Base-by-base conservation (phyloP, 352 stramenopile species). In the Pythium aphanidermatum region DNA sequence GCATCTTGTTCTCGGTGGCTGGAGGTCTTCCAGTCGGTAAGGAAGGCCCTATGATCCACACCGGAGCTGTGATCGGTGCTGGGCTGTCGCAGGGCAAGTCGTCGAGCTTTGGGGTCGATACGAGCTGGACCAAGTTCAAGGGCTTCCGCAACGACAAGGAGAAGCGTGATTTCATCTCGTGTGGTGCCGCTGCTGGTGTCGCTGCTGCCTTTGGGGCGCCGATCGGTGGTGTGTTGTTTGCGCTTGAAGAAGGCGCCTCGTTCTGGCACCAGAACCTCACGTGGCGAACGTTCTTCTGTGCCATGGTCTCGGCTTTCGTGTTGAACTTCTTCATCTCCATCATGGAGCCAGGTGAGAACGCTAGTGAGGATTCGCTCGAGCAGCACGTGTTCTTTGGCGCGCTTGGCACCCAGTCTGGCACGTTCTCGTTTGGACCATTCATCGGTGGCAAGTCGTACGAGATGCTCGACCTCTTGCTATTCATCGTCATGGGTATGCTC, bases 261-360 rank as follows among this genome's bases (percentile, higher is more conserved):
- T 99, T 98, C 68, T 99, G 96, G 96, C 95, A 95, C 38, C 96
- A 97, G 38, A 97, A 96, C 51, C 76, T 99, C 11, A 99, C 96
- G 17, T 99, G 96, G 96, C 74, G 95, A 38, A 95, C 88, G 9
- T 98, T 98, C 55, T 98, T 98, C 58, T 98, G 94, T 62, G 92
- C 95, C 11, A 98, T 99, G 90, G 74, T 92, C 16, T 86, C 75
- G 20, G 78, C 83, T 2, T 94, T 93, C 43, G 69, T 81, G 26
- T 68, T 96, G 29, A 86, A 92, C 53, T 81, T 92, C 41, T 90
- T 92, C 58, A 74, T 92, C 49, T 92, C 83, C 5, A 76, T 85
- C 44, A 75, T 83, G 47, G 72, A 91, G 42, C 63, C 65, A 8
- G 74, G 67, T 10, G 53, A 56, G 33, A 60, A 62, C 4, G 47